Evolutionary conservation across 768 basidiomycete species (phyloP).

Genomic region (Sarcodon sp.): DNA sequence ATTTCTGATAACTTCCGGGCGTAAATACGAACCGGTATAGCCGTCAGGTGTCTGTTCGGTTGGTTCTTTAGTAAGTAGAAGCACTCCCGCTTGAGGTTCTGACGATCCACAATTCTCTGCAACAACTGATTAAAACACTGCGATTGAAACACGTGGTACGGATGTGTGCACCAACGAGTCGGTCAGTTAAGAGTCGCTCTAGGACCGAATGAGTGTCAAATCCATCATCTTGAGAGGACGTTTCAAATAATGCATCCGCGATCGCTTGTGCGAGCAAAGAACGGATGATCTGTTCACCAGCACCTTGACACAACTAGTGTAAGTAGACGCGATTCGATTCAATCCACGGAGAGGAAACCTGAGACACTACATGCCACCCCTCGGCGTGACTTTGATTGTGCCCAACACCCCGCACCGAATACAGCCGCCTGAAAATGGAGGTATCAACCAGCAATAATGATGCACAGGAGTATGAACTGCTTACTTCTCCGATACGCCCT

Average conservation of each 20-base stretch:
- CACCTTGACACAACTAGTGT: slow-evolving; percentile 25
- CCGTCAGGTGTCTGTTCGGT: slow-evolving; percentile 14
- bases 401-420: slow-evolving; percentile 74
- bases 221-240: slow-evolving; percentile 11
- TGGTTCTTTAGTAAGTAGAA: slow-evolving; percentile 42
- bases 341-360: slow-evolving; percentile 19
- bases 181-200: slow-evolving; percentile 25
- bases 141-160: not conserved
- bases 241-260: slow-evolving; percentile 27
- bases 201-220: slow-evolving; percentile 48
- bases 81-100: slow-evolving; percentile 44
- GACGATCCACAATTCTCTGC: slow-evolving; percentile 28
- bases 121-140: slow-evolving; percentile 1
- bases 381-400: slow-evolving; percentile 12
- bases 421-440: slow-evolving; percentile 38
- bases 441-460: not conserved
- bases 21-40: slow-evolving; percentile 13
- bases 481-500: slow-evolving; percentile 67
- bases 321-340: no score
- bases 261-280: slow-evolving; percentile 40
- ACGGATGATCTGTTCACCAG: slow-evolving; percentile 61
- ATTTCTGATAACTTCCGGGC: not conserved
- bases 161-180: slow-evolving; percentile 35
- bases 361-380: slow-evolving; percentile 63
- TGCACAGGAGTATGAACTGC: not conserved